These are phyloP conservation scores for Phytophthora colocasiae DNA, from an alignment of 352 stramenopile genomes.

Conservation along the genomic window DNA sequence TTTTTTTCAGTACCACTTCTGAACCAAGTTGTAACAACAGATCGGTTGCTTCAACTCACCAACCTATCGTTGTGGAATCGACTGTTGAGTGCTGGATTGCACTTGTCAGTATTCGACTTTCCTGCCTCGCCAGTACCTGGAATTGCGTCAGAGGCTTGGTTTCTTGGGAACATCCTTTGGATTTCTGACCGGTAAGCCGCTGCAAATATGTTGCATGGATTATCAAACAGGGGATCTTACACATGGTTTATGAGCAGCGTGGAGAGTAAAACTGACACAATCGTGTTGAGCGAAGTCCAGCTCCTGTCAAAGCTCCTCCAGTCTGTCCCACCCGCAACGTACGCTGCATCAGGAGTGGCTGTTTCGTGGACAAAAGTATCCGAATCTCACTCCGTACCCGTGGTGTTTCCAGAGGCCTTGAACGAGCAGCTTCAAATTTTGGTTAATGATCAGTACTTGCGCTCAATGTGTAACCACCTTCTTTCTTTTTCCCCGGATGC, in stretches of 20 bases:
- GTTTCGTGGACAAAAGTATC: constrained; percentile 78
- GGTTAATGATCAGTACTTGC: constrained; percentile 57
- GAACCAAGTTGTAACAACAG: constrained; percentile 33
- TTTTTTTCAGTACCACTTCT: constrained; percentile 59
- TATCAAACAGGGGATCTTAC: not conserved
- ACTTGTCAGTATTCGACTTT: constrained; percentile 44
- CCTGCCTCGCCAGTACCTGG: constrained; percentile 48
- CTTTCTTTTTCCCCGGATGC: constrained; percentile 46
- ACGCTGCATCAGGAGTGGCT: constrained; percentile 52
- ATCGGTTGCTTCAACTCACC: constrained; percentile 34
- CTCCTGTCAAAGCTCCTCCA: constrained; percentile 57
- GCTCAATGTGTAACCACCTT: constrained; percentile 51
- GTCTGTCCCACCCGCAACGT: constrained; percentile 58
- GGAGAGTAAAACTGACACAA: constrained; percentile 28
- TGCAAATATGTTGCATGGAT: not conserved
- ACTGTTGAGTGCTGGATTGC: constrained; percentile 35
- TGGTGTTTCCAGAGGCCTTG: constrained; percentile 64
- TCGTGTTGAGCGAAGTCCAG: constrained; percentile 46
- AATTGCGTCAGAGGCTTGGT: constrained; percentile 63
- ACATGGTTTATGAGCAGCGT: constrained; percentile 33
- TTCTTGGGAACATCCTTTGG: constrained; percentile 72
- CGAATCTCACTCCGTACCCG: constrained; percentile 66
- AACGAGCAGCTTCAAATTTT: constrained; percentile 62
- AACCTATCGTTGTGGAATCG: constrained; percentile 37
- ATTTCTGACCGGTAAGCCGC: constrained; percentile 47